phyloP scores from a whole-genome alignment of 78 protist genomes.

The Dictyostelium brefeldianum region DNA sequence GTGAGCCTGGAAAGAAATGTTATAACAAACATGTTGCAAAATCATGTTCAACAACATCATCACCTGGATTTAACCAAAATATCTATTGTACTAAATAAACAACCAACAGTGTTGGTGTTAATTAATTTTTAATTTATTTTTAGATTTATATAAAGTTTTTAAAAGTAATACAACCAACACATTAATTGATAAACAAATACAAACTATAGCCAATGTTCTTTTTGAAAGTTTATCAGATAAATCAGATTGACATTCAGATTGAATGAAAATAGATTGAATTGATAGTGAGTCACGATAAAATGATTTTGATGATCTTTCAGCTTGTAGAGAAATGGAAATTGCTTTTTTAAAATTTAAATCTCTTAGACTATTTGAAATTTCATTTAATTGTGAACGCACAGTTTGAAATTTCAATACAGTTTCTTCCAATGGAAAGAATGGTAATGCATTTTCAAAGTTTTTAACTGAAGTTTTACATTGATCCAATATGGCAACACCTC shows the following conservation, averaged over 20 bases:
- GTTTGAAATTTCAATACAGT: not conserved
- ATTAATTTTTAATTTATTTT: constrained; percentile 60
- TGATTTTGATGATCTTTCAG: constrained; percentile 24
- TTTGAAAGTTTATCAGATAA: not conserved
- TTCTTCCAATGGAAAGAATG: not conserved
- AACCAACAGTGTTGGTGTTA: not conserved
- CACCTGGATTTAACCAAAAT: not conserved
- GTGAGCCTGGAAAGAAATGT: not conserved
- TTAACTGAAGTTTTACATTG: constrained; percentile 30
- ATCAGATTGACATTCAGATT: not conserved
- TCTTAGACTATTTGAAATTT: not conserved
- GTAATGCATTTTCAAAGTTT: not conserved
- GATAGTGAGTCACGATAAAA: not conserved
- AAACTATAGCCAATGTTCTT: constrained; percentile 4
- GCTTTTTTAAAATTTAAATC: constrained; percentile 27
- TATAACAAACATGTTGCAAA: not conserved
- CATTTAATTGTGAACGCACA: constrained; percentile 17
- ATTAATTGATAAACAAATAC: constrained; percentile 6
- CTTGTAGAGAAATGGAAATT: not conserved
- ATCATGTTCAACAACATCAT: not conserved
- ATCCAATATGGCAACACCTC: not conserved
- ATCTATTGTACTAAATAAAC: not conserved
- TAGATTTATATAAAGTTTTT: constrained; percentile 32
- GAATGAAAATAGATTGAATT: not conserved
- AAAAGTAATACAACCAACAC: not conserved